Conservation (phyloP, 768 basidiomycete genomes). For the Clavaria fumosa region DNA sequence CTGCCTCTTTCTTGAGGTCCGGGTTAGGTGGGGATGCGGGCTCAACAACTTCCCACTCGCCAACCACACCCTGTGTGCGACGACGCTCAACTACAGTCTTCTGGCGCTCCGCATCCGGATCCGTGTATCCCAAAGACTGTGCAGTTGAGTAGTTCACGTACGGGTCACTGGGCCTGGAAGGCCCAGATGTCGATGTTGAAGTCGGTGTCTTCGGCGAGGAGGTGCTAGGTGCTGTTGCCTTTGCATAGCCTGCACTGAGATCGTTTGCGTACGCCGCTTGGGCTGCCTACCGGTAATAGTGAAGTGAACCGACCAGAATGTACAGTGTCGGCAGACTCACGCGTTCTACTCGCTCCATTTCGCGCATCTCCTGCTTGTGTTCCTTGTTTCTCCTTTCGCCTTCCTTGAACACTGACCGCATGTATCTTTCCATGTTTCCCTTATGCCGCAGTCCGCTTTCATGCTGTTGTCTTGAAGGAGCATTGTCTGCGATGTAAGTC, state of each 20-base stretch:
- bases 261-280: constrained; percentile 68
- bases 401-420: constrained; percentile 83
- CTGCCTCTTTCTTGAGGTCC: constrained; percentile 9
- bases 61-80: constrained; percentile 51
- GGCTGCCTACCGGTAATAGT: constrained; percentile 39
- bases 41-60: constrained; percentile 60
- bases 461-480: constrained; percentile 78
- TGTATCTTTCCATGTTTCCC: constrained; percentile 85
- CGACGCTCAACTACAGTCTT: constrained; percentile 45
- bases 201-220: constrained; percentile 26
- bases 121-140: constrained; percentile 62
- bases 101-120: constrained; percentile 56
- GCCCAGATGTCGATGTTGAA: too few species aligned
- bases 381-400: constrained; percentile 83
- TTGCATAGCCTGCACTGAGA: constrained; percentile 50
- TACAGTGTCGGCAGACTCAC: constrained; percentile 26
- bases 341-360: constrained; percentile 76
- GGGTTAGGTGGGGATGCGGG: constrained; percentile 11
- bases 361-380: constrained; percentile 68
- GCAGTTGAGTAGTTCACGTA: constrained; percentile 82
- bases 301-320: not conserved
- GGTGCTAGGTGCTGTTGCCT: constrained; percentile 20
- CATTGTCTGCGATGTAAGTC: constrained; percentile 94
- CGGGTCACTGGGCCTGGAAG: constrained; percentile 42
- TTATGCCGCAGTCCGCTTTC: constrained; percentile 90